Evolutionary conservation across 352 stramenopile genomes (phyloP), one percentile per base, ranked within the genome.

Genomic region (Globisporangium alternatum): DNA sequence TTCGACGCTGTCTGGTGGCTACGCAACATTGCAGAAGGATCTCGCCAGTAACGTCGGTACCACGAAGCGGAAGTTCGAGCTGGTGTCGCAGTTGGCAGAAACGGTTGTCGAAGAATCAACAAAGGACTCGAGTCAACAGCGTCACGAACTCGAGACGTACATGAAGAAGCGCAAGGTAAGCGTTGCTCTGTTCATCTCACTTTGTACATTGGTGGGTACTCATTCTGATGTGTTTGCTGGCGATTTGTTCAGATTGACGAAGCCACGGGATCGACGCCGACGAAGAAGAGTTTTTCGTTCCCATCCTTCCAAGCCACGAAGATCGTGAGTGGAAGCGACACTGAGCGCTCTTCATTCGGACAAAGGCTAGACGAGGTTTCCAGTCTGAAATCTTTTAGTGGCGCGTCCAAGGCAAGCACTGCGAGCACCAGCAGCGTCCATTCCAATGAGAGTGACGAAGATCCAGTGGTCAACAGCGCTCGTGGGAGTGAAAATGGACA

Each of bases 131-230:
- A 70, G 54, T 9, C 62, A 73, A 21, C 73, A 78, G 44, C 60
- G 78, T 19, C 31, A 83, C 28, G 68, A 73, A 13, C 69, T 83
- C 30, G 70, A 75, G 55, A 54, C 67, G 13, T 88, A 72, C 64
- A 68, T 85, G 60, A 83, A 83, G 68, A 83, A 85, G 51, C 57
- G 75, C 69, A 76, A 75, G 74, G 78, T 87, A 58, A 45, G 33
- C 35, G 25, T n/a, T 17, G 22, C 17, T 43, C 58, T 4, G 41
- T 17, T 48, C 37, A n/a, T 15, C 1, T 7, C 6, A 21, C 7
- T 0, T 48, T n/a, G 15, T 35, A 13, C 9, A n/a, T 21, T 8
- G 25, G 2, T 54, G 19, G 22, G 12, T 33, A 2, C 5, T 55
- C 0, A 48, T 9, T 19, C 25, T 5, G 41, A 33, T 25, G 7